Conservation (phyloP, 208 protist species). For the Trypanosoma platydactyli region DNA sequence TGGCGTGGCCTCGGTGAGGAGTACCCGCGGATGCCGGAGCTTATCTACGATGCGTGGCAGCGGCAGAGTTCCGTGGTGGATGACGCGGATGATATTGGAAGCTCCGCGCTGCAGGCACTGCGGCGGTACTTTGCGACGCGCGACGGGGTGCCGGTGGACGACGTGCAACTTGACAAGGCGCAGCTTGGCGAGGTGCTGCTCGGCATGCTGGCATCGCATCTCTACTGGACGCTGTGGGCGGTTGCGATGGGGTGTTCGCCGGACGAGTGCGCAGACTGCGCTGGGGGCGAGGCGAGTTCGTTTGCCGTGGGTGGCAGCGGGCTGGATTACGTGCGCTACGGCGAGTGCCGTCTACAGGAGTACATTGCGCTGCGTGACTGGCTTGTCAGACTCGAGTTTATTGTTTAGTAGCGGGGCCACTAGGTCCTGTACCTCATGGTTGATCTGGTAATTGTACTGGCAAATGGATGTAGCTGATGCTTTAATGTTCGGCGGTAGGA, state of each 20-base stretch:
- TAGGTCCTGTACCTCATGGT: too few relatives aligned
- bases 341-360: conserved; percentile 74
- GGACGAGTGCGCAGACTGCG: conserved; percentile 33
- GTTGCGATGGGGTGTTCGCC: conserved; percentile 69
- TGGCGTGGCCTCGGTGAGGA: conserved; percentile 59
- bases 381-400: conserved; percentile 47
- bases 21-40: conserved; percentile 73
- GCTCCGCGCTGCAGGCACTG: conserved; percentile 17
- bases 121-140: conserved; percentile 27
- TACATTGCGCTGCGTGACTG: conserved; percentile 72
- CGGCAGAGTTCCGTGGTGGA: conserved; percentile 12
- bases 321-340: conserved; percentile 81
- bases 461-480: too few relatives aligned
- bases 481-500: too few relatives aligned
- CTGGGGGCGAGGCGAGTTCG: conserved; percentile 36
- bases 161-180: conserved; percentile 36
- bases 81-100: conserved; percentile 5
- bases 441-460: too few relatives aligned
- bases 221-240: conserved; percentile 81
- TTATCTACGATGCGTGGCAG: conserved; percentile 67
- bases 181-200: conserved; percentile 72
- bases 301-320: conserved; percentile 81
- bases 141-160: conserved; percentile 9
- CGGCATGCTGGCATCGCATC: conserved; percentile 74
- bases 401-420: conserved; percentile 11